A percentile compares a stretch with the other conserved stretches of the same genome.
These are phyloP conservation scores for Aphanomyces cochlioides DNA, from an alignment of 352 stramenopile genomes.

Conservation along the genomic window DNA sequence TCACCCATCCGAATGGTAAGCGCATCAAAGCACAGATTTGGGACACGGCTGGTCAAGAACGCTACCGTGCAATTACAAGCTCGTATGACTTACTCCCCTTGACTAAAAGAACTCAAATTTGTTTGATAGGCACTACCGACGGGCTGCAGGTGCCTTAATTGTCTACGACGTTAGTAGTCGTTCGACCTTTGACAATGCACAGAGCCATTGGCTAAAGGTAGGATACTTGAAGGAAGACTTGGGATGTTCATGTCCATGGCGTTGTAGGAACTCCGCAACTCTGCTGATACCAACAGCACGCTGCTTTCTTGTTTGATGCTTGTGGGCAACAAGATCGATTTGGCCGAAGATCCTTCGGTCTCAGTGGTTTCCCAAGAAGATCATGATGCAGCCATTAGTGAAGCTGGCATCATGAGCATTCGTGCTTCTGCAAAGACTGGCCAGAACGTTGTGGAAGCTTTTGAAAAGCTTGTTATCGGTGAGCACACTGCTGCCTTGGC, in stretches of 20 bases:
- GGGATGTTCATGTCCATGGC: neutral
- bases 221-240: neutral
- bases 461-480: slow-evolving; percentile 63
- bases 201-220: slow-evolving; percentile 60
- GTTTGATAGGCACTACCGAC: slow-evolving; percentile 56
- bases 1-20: slow-evolving; percentile 67
- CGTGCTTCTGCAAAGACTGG: slow-evolving; percentile 69
- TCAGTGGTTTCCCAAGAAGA: slow-evolving; percentile 39
- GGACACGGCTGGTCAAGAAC: slow-evolving; percentile 75
- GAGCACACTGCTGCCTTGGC: neutral
- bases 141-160: slow-evolving; percentile 61
- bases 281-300: slow-evolving; percentile 56
- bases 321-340: slow-evolving; percentile 77
- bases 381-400: slow-evolving; percentile 42
- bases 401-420: slow-evolving; percentile 47
- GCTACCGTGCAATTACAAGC: slow-evolving; percentile 79
- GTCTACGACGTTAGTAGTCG: slow-evolving; percentile 74
- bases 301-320: slow-evolving; percentile 65
- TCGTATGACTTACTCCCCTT: slow-evolving; percentile 41
- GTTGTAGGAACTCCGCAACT: slow-evolving; percentile 51
- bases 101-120: neutral
- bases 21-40: slow-evolving; percentile 83
- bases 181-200: slow-evolving; percentile 63
- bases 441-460: slow-evolving; percentile 57
- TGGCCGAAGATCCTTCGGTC: slow-evolving; percentile 34